phyloP scores from a whole-genome alignment of 2,329 filamentous ascomycete species.

The Amauroascus niger region DNA sequence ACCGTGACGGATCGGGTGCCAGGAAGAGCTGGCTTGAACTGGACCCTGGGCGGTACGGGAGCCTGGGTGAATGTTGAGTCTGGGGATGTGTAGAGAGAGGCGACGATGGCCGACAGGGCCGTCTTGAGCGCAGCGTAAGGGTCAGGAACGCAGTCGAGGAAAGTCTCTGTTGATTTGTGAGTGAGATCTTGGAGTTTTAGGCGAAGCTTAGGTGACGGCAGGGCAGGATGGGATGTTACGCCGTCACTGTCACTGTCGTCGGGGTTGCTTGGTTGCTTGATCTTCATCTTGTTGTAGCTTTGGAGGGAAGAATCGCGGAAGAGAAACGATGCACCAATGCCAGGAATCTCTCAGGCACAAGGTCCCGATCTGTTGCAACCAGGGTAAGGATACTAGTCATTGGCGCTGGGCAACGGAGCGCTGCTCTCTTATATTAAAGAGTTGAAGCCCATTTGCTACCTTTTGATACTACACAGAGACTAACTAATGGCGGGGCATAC shows the following conservation, averaged over 20 bases:
- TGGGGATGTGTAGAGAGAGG: slow-evolving; percentile 54
- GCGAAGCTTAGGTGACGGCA: slow-evolving; percentile 29
- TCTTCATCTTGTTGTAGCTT: not conserved
- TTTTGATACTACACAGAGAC: no score
- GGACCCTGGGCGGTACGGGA: slow-evolving; percentile 9
- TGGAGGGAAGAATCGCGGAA: not conserved
- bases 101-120: slow-evolving; percentile 59
- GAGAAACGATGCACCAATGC: not conserved
- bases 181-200: slow-evolving; percentile 28
- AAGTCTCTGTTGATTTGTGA: slow-evolving; percentile 50
- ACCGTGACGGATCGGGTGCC: slow-evolving; percentile 79
- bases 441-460: no score
- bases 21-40: slow-evolving; percentile 37
- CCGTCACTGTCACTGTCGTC: not conserved
- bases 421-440: no score
- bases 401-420: no score
- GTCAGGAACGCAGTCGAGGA: slow-evolving; percentile 58
- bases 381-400: no score
- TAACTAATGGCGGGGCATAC: no score
- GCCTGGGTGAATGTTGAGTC: slow-evolving; percentile 16
- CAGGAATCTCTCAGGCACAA: no score
- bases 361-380: no score
- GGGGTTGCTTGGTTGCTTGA: not conserved
- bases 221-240: not conserved
- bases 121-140: slow-evolving; percentile 48